Evolutionary conservation across 78 protist genomes (phyloP), one percentile per base, ranked within the genome.

Genomic region (Tieghemostelium lacteum): DNA sequence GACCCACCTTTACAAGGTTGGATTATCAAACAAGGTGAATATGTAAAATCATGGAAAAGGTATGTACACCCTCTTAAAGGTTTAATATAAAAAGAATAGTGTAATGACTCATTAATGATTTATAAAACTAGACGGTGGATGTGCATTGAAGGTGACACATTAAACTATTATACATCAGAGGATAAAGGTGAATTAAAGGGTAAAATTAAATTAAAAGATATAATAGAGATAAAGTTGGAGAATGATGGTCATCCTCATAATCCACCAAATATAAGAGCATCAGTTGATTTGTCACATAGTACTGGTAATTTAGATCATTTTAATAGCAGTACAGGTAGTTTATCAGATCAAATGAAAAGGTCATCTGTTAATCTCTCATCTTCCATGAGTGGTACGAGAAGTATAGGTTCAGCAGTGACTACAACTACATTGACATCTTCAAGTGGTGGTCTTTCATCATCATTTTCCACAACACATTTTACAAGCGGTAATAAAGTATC

Each of bases 21-120:
- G 19, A 28, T 80, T 1, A 39, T 37, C 8, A 80, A 67, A 39
- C 3, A 33, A 34, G 88, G 62, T 37, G 58, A 54, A 80, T 80
- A n/a, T 52, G 62, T 67, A 45, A 67, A 54, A 65, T 55, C 77
- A 65, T 80, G 88, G 88, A 67, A 80, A n/a, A 80, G 55, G 75
- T 70, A 49, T 28, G 5, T 39, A 52, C 28, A 2, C 8, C 8
- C 50, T 33, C 6, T n/a, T 4, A 20, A 70, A n/a, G n/a, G n/a
- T n/a, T 50, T 26, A 49, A 45, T 24, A 55, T 50, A 64, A 37
- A 2, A 19, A 31, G 4, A 2, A 19, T 39, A 8, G 4, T 70
- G 26, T 50, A 29, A 70, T 17, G 4, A 42, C 8, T 31, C 49
- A 22, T 26, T 70, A 29, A 22, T 24, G 24, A 22, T 6, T 16